These are phyloP conservation scores for Volvox carteri DNA, from an alignment of 163 green algal species.

Conservation along the genomic window DNA sequence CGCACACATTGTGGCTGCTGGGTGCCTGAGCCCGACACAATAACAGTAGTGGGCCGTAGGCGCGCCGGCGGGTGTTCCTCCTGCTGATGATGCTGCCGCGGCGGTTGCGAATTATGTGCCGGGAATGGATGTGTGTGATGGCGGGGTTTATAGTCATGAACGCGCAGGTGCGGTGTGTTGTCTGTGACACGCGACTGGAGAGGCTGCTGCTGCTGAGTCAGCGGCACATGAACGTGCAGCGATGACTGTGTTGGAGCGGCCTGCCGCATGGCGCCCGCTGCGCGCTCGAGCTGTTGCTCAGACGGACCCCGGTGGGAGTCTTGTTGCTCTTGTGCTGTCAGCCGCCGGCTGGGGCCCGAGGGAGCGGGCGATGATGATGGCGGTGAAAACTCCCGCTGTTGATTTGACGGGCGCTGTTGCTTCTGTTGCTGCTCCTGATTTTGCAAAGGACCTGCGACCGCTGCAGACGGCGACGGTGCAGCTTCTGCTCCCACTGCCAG, in stretches of 20 bases:
- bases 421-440: too few species aligned
- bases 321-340: too few species aligned
- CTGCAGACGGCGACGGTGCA: neutral
- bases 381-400: neutral
- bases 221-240: neutral
- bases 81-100: neutral
- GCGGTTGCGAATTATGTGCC: neutral
- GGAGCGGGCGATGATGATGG: neutral
- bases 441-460: too few species aligned
- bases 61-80: too few species aligned
- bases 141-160: too few species aligned
- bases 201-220: neutral
- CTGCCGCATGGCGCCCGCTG: neutral
- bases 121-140: neutral
- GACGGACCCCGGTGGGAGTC: neutral
- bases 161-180: too few species aligned
- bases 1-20: slow-evolving; percentile 29
- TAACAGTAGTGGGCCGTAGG: neutral
- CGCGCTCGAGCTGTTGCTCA: neutral
- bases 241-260: neutral
- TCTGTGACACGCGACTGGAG: neutral
- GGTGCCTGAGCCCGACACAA: slow-evolving; percentile 2
- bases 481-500: neutral
- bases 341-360: too few species aligned
- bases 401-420: neutral